Evolutionary conservation across 176 grass and related monocot genomes (phyloP), one percentile per base, ranked within the genome.

Genomic region (Eragrostis curvula): DNA sequence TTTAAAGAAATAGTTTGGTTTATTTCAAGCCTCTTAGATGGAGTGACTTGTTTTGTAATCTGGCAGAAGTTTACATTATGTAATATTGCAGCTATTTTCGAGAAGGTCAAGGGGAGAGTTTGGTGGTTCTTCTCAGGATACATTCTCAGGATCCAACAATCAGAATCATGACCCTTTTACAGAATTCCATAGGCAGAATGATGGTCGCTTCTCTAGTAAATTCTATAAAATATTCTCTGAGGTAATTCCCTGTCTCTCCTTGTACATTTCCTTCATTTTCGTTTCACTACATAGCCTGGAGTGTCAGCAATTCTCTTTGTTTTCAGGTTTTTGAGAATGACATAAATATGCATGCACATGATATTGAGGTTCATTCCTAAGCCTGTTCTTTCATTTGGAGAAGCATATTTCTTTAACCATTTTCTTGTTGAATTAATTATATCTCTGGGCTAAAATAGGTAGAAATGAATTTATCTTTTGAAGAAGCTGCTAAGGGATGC

Each of bases 151-250:
- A 85, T 94, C 83, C 84, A 79, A 66, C n/a, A 90, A 68, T 73
- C 68, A 82, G 83, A 91, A 77, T 61, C 77, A 42, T 49, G 86
- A 91, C 55, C 92, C 90, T 88, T 98, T 98, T 73, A 87, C 86
- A 79, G 86, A 77, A 82, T 97, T 92, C 85, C 67, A 66, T 61
- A 92, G 82, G 84, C 69, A 87, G 80, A 95, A 82, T 80, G 75
- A 73, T 74, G 90, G 84, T 44, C 78, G 42, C 42, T 89, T 89
- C 73, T 89, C 83, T 72, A 89, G 67, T 91, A 66, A 82, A 79
- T 98, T 98, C 73, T 95, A 93, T 32, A 95, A 90, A 90, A 91
- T 95, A 91, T 98, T 98, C 71, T 91, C 96, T 73, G 90, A 95
- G 96, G 96, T 98, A 71, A 28, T 85, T 84, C 63, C 53, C 8